Conservation (phyloP, 495 filamentous ascomycete genomes). For the Penicillium argentinense region DNA sequence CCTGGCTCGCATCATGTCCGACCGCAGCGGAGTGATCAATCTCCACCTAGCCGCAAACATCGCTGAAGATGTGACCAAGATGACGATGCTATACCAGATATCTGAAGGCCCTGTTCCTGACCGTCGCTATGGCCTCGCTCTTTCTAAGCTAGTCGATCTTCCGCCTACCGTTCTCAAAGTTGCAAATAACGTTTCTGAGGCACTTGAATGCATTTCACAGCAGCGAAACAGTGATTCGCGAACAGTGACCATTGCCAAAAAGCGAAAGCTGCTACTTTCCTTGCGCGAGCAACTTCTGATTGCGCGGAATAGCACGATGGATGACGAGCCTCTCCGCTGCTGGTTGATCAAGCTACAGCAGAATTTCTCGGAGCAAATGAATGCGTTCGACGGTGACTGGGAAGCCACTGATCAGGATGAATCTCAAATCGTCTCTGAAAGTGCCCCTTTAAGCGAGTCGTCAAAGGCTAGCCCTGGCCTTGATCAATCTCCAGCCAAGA, state of each 20-base stretch:
- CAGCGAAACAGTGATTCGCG: conserved; percentile 56
- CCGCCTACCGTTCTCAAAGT: conserved; percentile 63
- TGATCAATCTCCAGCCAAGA: neutral
- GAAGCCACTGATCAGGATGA: too few species aligned
- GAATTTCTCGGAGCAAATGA: conserved; percentile 76
- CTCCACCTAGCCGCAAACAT: conserved; percentile 78
- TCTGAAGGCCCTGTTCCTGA: conserved; percentile 66
- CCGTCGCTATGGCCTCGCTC: conserved; percentile 72
- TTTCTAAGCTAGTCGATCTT: conserved; percentile 75
- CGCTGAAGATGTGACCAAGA: conserved; percentile 44
- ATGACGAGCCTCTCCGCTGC: conserved; percentile 55
- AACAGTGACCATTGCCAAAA: conserved; percentile 54
- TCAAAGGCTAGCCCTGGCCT: neutral
- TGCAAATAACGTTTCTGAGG: conserved; percentile 63
- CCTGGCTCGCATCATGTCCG: conserved; percentile 71
- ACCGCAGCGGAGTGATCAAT: conserved; percentile 73
- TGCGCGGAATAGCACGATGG: conserved; percentile 65
- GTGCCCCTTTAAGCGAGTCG: neutral
- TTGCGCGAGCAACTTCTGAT: conserved; percentile 76
- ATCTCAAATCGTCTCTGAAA: neutral
- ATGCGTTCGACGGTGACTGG: conserved; percentile 50
- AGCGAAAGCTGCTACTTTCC: conserved; percentile 70
- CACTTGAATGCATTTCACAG: conserved; percentile 54
- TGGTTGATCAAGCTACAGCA: conserved; percentile 73
- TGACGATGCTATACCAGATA: conserved; percentile 87